Evolutionary conservation across 352 stramenopile species (phyloP).

Genomic region (Elongisporangium prolatum): DNA sequence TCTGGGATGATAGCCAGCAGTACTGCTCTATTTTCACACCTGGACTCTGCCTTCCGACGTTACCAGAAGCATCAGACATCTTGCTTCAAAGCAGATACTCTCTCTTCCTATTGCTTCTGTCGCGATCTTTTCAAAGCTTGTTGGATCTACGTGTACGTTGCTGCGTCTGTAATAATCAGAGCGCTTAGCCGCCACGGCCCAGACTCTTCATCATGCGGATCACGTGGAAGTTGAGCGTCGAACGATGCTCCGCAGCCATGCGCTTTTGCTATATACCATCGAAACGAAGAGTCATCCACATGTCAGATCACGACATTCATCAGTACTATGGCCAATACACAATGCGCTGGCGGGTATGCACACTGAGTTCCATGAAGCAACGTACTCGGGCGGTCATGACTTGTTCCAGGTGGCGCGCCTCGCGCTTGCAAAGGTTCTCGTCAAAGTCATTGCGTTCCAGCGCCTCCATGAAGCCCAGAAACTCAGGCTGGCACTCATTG

Average conservation of each 20-base stretch:
- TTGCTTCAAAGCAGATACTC: background rate
- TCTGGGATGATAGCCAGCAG: background rate
- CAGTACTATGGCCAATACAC: background rate
- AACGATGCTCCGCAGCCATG: constrained; percentile 65
- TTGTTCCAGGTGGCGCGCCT: constrained; percentile 71
- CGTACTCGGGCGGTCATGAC: constrained; percentile 70
- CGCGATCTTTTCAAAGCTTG: constrained; percentile 1
- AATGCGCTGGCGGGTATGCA: background rate
- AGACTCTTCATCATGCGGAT: constrained; percentile 85
- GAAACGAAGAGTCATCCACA: constrained; percentile 3
- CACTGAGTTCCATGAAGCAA: background rate
- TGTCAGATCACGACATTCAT: background rate
- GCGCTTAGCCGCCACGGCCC: constrained; percentile 12
- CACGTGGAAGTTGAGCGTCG: constrained; percentile 86
- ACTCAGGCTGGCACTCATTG: constrained; percentile 74
- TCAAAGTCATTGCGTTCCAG: constrained; percentile 84
- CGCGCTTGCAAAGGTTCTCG: constrained; percentile 76
- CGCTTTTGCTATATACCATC: constrained; percentile 34
- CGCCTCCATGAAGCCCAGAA: constrained; percentile 77
- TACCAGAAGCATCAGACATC: background rate
- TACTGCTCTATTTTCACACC: background rate
- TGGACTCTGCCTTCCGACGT: background rate
- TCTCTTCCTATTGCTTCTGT: background rate
- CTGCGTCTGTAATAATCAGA: constrained; percentile 3
- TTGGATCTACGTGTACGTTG: constrained; percentile 3